Evolutionary conservation across 2,329 filamentous ascomycete genomes (phyloP).

Genomic region (Eutypella sp.): DNA sequence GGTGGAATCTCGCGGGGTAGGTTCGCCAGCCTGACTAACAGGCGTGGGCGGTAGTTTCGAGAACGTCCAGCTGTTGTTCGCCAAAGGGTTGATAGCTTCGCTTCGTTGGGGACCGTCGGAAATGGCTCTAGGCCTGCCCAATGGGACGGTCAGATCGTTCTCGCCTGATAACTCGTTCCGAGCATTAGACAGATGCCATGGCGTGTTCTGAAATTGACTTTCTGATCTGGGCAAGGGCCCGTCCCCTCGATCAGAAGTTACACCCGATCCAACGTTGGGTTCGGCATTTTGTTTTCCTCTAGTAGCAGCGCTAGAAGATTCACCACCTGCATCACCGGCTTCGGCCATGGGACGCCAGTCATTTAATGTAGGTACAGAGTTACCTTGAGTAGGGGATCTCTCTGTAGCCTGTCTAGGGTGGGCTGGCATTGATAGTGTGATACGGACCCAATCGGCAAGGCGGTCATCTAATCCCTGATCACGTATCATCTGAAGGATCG

Average conservation of each 20-base stretch:
- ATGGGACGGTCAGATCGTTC: conserved; percentile 6
- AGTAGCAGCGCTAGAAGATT: not conserved
- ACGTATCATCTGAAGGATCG: conserved; percentile 56
- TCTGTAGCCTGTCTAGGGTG: conserved; percentile 2
- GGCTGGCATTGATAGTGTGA: conserved; percentile 36
- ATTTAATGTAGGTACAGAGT: not conserved
- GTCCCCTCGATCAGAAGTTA: conserved; percentile 1
- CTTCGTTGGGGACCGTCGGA: conserved; percentile 51
- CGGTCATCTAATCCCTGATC: conserved; percentile 55
- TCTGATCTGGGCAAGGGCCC: conserved; percentile 8
- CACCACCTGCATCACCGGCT: no score
- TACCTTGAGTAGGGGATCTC: not conserved
- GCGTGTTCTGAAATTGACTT: not conserved
- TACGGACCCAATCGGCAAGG: conserved; percentile 54
- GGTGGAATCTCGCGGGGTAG: not conserved
- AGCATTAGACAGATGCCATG: not conserved
- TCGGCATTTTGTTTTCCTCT: conserved; percentile 4
- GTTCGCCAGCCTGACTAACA: conserved; percentile 7
- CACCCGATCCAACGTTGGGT: not conserved
- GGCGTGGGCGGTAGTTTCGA: conserved; percentile 29
- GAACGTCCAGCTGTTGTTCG: conserved; percentile 59
- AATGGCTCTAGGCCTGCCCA: conserved; percentile 43
- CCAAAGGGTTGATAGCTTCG: conserved; percentile 45
- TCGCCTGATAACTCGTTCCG: conserved; percentile 3
- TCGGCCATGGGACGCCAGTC: not conserved